A percentile compares a stretch with the other conserved stretches of the same genome.
Evolutionary conservation across 352 stramenopile genomes (phyloP).

Genomic region (Phytophthora meadii): DNA sequence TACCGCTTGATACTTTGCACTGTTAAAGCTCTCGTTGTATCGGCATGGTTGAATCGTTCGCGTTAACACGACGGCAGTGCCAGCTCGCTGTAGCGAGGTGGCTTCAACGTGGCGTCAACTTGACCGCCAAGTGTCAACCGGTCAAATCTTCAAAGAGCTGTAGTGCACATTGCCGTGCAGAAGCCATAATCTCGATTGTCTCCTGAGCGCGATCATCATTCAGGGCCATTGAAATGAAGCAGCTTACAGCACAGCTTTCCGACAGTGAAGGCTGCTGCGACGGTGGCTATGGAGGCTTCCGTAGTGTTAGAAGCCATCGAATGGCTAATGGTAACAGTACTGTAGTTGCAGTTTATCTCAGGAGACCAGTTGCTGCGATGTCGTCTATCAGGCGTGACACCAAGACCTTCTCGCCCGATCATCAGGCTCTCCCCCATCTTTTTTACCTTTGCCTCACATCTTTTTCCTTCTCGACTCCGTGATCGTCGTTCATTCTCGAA

Average conservation of each 20-base stretch:
- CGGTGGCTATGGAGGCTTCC: background rate
- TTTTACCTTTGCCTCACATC: slow-evolving; percentile 18
- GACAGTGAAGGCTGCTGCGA: slow-evolving; percentile 12
- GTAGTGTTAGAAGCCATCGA: background rate
- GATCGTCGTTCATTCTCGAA: slow-evolving; percentile 26
- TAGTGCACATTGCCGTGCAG: slow-evolving; percentile 10
- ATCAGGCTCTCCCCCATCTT: slow-evolving; percentile 20
- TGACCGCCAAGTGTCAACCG: too few relatives aligned
- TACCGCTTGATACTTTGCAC: background rate
- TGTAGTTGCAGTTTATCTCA: slow-evolving; percentile 11
- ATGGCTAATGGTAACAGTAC: background rate
- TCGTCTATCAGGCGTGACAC: slow-evolving; percentile 21
- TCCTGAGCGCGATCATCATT: background rate
- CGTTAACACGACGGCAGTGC: slow-evolving; percentile 3
- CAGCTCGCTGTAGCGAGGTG: background rate
- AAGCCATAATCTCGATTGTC: slow-evolving; percentile 24
- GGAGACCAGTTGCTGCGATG: slow-evolving; percentile 9
- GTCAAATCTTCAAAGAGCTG: slow-evolving; percentile 28
- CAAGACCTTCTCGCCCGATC: slow-evolving; percentile 18
- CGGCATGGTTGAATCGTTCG: background rate
- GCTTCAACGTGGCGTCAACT: slow-evolving; percentile 13
- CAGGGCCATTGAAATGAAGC: background rate
- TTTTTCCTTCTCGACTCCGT: background rate
- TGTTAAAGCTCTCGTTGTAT: background rate
- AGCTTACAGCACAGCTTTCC: background rate